Evolutionary conservation across 768 basidiomycete species (phyloP).

Genomic region (Albatrellus ellisii): DNA sequence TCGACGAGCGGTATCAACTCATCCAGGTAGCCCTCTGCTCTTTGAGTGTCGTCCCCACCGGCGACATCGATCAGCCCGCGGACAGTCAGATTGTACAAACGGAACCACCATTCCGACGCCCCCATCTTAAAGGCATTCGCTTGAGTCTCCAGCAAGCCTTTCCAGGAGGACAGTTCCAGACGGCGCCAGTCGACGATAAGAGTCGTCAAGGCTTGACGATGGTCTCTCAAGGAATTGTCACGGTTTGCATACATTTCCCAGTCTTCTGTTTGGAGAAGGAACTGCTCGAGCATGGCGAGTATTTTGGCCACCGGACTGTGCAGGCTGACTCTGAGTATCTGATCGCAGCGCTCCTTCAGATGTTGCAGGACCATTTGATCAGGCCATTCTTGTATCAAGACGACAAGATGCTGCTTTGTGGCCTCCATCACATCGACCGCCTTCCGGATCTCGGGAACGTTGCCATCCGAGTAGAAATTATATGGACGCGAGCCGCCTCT

Average conservation of each 20-base stretch:
- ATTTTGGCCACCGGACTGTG: slow-evolving; percentile 71
- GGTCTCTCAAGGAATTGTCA: slow-evolving; percentile 62
- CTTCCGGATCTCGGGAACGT: slow-evolving; percentile 57
- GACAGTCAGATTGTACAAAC: slow-evolving; percentile 67
- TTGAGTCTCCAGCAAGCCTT: slow-evolving; percentile 63
- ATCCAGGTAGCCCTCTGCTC: slow-evolving; percentile 42
- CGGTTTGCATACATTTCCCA: slow-evolving; percentile 96
- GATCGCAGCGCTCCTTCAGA: slow-evolving; percentile 56
- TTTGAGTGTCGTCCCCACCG: slow-evolving; percentile 18
- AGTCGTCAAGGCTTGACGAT: slow-evolving; percentile 51
- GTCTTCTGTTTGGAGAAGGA: slow-evolving; percentile 79
- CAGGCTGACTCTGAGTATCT: slow-evolving; percentile 45
- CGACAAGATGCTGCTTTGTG: slow-evolving; percentile 39
- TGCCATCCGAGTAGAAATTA: slow-evolving; percentile 77
- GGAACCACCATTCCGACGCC: slow-evolving; percentile 80
- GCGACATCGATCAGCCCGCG: slow-evolving; percentile 41
- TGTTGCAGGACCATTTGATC: slow-evolving; percentile 97
- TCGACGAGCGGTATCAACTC: slow-evolving; percentile 68
- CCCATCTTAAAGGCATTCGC: slow-evolving; percentile 28
- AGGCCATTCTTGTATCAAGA: slow-evolving; percentile 74
- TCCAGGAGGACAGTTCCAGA: slow-evolving; percentile 83
- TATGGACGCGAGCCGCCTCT: slow-evolving; percentile 21
- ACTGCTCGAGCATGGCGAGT: slow-evolving; percentile 71
- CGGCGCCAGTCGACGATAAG: slow-evolving; percentile 87
- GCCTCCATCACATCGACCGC: slow-evolving; percentile 35